phyloP scores from a whole-genome alignment of 768 basidiomycete species.

The Stropharia rugosoannulata region DNA sequence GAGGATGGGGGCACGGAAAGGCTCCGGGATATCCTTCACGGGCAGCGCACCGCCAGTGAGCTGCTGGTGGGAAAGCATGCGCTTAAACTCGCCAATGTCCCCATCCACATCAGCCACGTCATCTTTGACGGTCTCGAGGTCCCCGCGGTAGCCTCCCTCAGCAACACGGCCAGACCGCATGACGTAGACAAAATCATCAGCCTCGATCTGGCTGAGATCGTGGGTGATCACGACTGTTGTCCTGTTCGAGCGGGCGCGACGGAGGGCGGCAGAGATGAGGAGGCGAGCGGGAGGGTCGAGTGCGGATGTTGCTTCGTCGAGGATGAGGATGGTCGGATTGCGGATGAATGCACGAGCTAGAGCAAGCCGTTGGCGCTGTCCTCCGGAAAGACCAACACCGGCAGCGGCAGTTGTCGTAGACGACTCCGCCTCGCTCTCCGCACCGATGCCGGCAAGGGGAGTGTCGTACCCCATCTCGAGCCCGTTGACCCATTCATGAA shows the following conservation, averaged over 20 bases:
- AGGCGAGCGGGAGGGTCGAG: slow-evolving; percentile 86
- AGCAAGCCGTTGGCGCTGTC: slow-evolving; percentile 88
- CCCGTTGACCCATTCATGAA: slow-evolving; percentile 84
- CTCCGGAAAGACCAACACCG: slow-evolving; percentile 83
- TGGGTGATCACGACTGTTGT: slow-evolving; percentile 96
- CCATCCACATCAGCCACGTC: slow-evolving; percentile 12
- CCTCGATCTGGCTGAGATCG: slow-evolving; percentile 80
- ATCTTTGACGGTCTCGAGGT: slow-evolving; percentile 54
- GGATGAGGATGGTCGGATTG: slow-evolving; percentile 85
- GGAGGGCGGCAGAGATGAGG: slow-evolving; percentile 75
- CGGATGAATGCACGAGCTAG: slow-evolving; percentile 85
- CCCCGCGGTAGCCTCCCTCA: slow-evolving; percentile 84
- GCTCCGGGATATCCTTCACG: slow-evolving; percentile 33
- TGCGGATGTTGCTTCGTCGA: slow-evolving; percentile 81
- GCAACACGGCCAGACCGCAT: slow-evolving; percentile 78
- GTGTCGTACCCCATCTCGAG: slow-evolving; percentile 92
- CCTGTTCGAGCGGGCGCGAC: slow-evolving; percentile 67
- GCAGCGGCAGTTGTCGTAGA: background rate
- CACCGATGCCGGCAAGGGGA: slow-evolving; percentile 49
- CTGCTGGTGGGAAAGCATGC: slow-evolving; percentile 62
- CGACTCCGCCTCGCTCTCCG: slow-evolving; percentile 1
- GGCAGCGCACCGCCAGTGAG: slow-evolving; percentile 51
- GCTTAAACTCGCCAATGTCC: slow-evolving; percentile 63
- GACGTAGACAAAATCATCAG: slow-evolving; percentile 88
- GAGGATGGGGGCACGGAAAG: slow-evolving; percentile 42